phyloP scores from a whole-genome alignment of 805 yeast genomes.

The Candida sonorensis region DNA sequence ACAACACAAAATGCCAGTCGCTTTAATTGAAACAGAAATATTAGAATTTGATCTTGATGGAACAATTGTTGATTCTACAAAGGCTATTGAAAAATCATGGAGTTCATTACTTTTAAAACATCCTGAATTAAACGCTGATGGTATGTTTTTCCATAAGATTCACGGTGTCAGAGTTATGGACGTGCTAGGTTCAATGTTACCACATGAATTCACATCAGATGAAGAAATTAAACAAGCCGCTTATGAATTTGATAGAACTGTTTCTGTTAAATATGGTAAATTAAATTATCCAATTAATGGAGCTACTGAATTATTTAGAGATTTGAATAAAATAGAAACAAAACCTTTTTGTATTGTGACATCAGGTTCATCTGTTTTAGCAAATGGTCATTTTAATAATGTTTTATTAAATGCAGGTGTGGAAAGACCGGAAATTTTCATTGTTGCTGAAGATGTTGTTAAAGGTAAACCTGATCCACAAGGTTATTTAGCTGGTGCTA shows the following conservation, averaged over 20 bases:
- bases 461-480: slow-evolving; percentile 85
- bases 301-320: slow-evolving; percentile 54
- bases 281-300: slow-evolving; percentile 74
- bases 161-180: slow-evolving; percentile 86
- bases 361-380: slow-evolving; percentile 72
- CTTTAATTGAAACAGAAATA: slow-evolving; percentile 10
- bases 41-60: slow-evolving; percentile 80
- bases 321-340: slow-evolving; percentile 35
- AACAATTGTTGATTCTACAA: slow-evolving; percentile 76
- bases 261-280: slow-evolving; percentile 67
- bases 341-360: slow-evolving; percentile 85
- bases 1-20: slow-evolving; percentile 4
- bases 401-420: slow-evolving; percentile 44
- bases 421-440: slow-evolving; percentile 61
- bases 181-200: slow-evolving; percentile 66
- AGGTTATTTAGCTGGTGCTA: slow-evolving; percentile 62
- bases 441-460: slow-evolving; percentile 74
- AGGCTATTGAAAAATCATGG: slow-evolving; percentile 82
- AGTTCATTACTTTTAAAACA: slow-evolving; percentile 62
- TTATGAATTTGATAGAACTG: slow-evolving; percentile 49
- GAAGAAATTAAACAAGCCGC: slow-evolving; percentile 12
- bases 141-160: slow-evolving; percentile 59
- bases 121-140: slow-evolving; percentile 35
- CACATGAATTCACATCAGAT: slow-evolving; percentile 21
- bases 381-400: slow-evolving; percentile 67